Conservation (phyloP, 176 grass and related monocot genomes). For the Melocanna baccifera region DNA sequence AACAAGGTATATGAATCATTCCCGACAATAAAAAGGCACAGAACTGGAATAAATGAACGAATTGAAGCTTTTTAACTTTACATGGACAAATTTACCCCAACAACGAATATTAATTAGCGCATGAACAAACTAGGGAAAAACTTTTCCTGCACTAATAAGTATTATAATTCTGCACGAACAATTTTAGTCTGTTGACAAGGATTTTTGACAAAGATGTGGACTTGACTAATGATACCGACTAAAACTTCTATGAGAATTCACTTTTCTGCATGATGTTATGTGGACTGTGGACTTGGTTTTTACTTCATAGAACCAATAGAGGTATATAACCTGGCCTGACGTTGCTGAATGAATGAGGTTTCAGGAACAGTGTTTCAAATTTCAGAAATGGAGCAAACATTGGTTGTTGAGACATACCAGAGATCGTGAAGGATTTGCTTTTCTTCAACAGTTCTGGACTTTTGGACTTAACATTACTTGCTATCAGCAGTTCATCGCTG, state of each 20-base stretch:
- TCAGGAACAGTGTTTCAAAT: slow-evolving; percentile 17
- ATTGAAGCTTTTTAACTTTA: not conserved
- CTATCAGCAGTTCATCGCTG: slow-evolving; percentile 1
- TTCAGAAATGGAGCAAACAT: slow-evolving; percentile 11
- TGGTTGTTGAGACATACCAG: not conserved
- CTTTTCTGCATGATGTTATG: slow-evolving; percentile 15
- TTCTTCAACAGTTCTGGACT: slow-evolving; percentile 1
- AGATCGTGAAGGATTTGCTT: slow-evolving; percentile 11
- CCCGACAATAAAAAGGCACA: slow-evolving; percentile 17
- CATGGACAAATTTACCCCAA: not conserved
- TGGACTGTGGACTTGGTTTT: not conserved
- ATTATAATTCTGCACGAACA: not conserved
- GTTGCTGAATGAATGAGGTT: slow-evolving; percentile 23
- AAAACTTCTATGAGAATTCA: not conserved
- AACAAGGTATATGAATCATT: slow-evolving; percentile 70
- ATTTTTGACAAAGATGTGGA: slow-evolving; percentile 14
- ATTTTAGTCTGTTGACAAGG: not conserved
- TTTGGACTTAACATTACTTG: not conserved
- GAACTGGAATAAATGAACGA: not conserved
- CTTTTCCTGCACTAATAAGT: slow-evolving; percentile 17
- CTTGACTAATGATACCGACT: not conserved
- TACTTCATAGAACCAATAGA: not conserved
- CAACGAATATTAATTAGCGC: not conserved
- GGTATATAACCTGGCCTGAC: slow-evolving; percentile 4
- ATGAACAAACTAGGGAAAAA: not conserved